Conservation (phyloP, 2,329 filamentous ascomycete species). For the Aspergillus felis region DNA sequence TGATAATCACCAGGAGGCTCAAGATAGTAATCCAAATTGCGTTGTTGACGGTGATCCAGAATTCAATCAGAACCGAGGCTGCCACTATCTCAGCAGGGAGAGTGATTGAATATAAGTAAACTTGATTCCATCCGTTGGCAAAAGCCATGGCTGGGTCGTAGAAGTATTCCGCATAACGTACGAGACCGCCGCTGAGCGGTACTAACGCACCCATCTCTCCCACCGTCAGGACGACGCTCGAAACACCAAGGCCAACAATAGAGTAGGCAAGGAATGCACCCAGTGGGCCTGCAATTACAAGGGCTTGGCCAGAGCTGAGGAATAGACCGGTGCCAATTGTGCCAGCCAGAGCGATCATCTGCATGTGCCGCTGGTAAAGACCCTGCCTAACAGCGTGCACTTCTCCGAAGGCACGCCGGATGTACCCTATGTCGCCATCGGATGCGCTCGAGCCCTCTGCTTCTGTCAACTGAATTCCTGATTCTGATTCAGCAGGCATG, state of each 20-base stretch:
- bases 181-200: slow-evolving; percentile 37
- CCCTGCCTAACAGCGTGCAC: slow-evolving; percentile 20
- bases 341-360: slow-evolving; percentile 38
- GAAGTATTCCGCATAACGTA: slow-evolving; percentile 35
- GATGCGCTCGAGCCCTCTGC: neutral
- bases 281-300: slow-evolving; percentile 29
- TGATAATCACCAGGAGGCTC: neutral
- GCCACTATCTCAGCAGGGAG: slow-evolving; percentile 34
- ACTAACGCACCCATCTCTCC: slow-evolving; percentile 37
- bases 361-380: slow-evolving; percentile 31
- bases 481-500: neutral
- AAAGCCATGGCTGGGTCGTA: slow-evolving; percentile 36
- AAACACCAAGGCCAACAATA: slow-evolving; percentile 33
- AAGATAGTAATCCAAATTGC: neutral
- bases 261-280: slow-evolving; percentile 35
- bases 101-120: slow-evolving; percentile 30
- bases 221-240: slow-evolving; percentile 30
- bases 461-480: neutral
- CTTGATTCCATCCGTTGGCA: slow-evolving; percentile 38
- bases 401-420: slow-evolving; percentile 5
- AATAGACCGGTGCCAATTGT: slow-evolving; percentile 38
- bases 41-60: neutral
- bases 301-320: slow-evolving; percentile 31
- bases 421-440: neutral
- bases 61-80: slow-evolving; percentile 17